phyloP scores from a whole-genome alignment of 768 basidiomycete species.

The Jaapia argillacea region DNA sequence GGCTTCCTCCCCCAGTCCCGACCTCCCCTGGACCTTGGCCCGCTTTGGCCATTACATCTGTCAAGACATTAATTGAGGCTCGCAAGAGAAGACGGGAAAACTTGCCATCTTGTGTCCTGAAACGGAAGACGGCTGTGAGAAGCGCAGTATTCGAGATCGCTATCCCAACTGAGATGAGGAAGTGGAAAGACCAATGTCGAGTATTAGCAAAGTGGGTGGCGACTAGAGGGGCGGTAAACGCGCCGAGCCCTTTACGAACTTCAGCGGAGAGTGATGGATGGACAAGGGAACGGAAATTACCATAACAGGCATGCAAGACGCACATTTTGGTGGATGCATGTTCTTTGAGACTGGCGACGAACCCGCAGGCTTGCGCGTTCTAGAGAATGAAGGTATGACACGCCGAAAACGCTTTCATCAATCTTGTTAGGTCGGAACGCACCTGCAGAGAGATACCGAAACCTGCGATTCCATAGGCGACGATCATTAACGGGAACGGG shows the following conservation, averaged over 20 bases:
- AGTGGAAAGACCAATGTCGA: slow-evolving; percentile 69
- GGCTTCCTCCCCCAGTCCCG: slow-evolving; percentile 26
- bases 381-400: no score
- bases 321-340: slow-evolving; percentile 60
- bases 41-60: slow-evolving; percentile 45
- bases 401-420: neutral
- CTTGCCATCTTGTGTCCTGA: slow-evolving; percentile 61
- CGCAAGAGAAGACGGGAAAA: no score
- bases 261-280: no score
- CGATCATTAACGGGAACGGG: slow-evolving; percentile 54
- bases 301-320: slow-evolving; percentile 55
- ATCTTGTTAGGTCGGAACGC: neutral
- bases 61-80: no score
- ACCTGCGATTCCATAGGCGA: slow-evolving; percentile 37
- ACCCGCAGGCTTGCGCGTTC: slow-evolving; percentile 70
- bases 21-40: slow-evolving; percentile 36
- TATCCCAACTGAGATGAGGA: slow-evolving; percentile 59
- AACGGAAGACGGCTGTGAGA: slow-evolving; percentile 50
- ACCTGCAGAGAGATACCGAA: slow-evolving; percentile 40
- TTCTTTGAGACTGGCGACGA: slow-evolving; percentile 48
- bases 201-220: slow-evolving; percentile 73
- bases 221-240: slow-evolving; percentile 60
- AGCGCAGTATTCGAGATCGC: slow-evolving; percentile 44
- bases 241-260: slow-evolving; percentile 52
- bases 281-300: slow-evolving; percentile 20